phyloP scores from a whole-genome alignment of 495 filamentous ascomycete genomes.

The Penicillium malachiteum region DNA sequence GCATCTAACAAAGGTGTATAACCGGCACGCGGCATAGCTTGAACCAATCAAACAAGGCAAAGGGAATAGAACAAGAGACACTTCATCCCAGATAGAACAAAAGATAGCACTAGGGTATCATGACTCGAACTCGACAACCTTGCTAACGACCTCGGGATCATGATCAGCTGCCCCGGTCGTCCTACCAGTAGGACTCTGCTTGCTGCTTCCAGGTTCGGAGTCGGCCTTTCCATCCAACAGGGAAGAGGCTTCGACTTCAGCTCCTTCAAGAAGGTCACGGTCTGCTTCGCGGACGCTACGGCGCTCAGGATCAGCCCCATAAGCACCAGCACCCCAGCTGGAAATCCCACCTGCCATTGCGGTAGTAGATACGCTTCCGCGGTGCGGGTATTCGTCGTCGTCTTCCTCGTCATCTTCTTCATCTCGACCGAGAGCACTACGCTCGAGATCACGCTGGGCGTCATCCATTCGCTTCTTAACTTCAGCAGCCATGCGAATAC shows the following conservation, averaged over 20 bases:
- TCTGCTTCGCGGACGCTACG: slow-evolving; percentile 69
- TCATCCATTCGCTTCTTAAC: slow-evolving; percentile 91
- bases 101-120: slow-evolving; percentile 14
- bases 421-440: slow-evolving; percentile 67
- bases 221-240: slow-evolving; percentile 29
- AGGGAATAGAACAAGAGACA: not conserved
- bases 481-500: slow-evolving; percentile 91
- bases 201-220: slow-evolving; percentile 1
- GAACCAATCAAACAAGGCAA: slow-evolving; percentile 7
- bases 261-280: slow-evolving; percentile 72
- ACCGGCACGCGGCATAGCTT: not conserved
- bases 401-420: slow-evolving; percentile 80
- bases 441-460: slow-evolving; percentile 78
- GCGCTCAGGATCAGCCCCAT: slow-evolving; percentile 56
- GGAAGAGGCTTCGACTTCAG: slow-evolving; percentile 28
- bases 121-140: slow-evolving; percentile 43
- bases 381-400: slow-evolving; percentile 44
- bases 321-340: slow-evolving; percentile 47
- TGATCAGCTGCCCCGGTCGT: slow-evolving; percentile 2
- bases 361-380: slow-evolving; percentile 19
- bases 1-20: no score
- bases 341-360: slow-evolving; percentile 43
- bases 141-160: slow-evolving; percentile 35
- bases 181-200: slow-evolving; percentile 4
- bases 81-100: not conserved